Base-by-base conservation (phyloP, 192 early-diverging fungal genomes). In the Backusella parvicylindrica region DNA sequence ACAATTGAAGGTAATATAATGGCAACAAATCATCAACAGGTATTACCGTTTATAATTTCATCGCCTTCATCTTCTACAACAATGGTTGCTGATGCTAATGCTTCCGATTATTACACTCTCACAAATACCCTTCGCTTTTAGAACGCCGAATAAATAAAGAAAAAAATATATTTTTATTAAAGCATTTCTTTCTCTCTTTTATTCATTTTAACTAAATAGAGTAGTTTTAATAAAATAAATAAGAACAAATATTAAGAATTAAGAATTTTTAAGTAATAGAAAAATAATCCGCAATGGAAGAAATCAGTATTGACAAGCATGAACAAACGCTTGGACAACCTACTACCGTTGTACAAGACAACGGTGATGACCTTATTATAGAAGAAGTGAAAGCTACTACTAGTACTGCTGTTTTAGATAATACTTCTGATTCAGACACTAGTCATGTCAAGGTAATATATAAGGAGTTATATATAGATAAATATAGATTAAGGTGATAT, bases 281-380 rank as follows among this genome's bases (percentile, higher is more conserved):
- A 23, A 50, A 50, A 50, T 50, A 50, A 50, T 60, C 53, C 23
- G 53, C 53, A 60, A 60, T 60, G 53, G 53, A 60, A 60, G 53
- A 23, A 28, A 26, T 28, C 26, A 60, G 1, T 60, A 60, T 6
- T 60, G 23, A 60, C 53, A 60, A 26, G 23, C 21, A 60, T 23
- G 53, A 60, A n/a, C n/a, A 50, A n/a, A 6, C 49, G n/a, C 49
- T 50, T 50, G 49, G 21, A 50, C 53, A 60, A 26, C 53, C 21
- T 28, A 28, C 21, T 12, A 60, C 23, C 11, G 53, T 60, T 28
- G 53, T 26, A 60, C 53, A 60, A 60, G 53, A 60, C 1, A 28
- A 11, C 53, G 21, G 28, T 60, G 53, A 60, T 28, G 43, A 47
- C 43, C 43, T 47, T 47, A 9, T 26, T 60, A 60, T 60, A 60